A percentile compares a stretch with the other conserved stretches of the same genome.
These are phyloP conservation scores for Eucalyptus camaldulensis DNA, from an alignment of 345 rosid genomes.

Conservation along the genomic window DNA sequence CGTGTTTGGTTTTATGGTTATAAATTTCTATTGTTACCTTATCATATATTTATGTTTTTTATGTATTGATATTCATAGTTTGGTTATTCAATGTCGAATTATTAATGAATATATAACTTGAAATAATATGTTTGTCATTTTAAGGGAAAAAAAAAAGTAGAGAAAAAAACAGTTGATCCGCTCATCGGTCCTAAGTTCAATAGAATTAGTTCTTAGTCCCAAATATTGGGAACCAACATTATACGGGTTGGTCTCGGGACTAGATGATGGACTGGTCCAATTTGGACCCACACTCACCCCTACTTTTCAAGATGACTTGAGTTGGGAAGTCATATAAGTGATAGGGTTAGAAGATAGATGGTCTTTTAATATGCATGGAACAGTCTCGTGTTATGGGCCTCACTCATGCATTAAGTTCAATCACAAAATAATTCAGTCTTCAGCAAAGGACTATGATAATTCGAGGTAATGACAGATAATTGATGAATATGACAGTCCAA, in stretches of 20 bases:
- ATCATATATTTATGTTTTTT: no score
- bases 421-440: background rate
- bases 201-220: no score
- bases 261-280: accelerated
- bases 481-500: background rate
- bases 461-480: background rate
- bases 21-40: no score
- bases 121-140: no score
- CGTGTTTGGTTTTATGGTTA: no score
- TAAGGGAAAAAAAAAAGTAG: no score
- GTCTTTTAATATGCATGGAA: background rate
- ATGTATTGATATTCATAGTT: no score
- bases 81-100: no score
- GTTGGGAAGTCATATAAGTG: background rate
- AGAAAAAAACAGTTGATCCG: no score
- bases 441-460: background rate
- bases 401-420: background rate
- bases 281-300: accelerated
- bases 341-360: background rate
- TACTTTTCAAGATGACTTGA: background rate
- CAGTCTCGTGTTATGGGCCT: background rate
- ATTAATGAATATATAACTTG: no score
- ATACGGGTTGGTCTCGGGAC: accelerated
- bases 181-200: no score
- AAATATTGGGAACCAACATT: no score